Evolutionary conservation across 2,329 filamentous ascomycete species (phyloP), one percentile per base, ranked within the genome.

Genomic region (Penicillium sp.): DNA sequence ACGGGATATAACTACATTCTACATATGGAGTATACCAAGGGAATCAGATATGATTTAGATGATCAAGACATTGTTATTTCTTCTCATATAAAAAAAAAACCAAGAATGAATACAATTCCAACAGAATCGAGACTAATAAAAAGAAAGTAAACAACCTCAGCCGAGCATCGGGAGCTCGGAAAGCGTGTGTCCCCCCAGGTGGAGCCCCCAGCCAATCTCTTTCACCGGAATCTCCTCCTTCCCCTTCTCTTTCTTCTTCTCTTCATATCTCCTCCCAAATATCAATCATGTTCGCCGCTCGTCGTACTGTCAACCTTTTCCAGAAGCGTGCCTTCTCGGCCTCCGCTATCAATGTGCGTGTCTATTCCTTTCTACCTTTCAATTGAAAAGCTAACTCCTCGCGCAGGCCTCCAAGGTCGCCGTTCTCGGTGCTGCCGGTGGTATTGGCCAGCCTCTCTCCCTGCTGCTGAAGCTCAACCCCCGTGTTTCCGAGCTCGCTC

Each of bases 381-480:
- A 25, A 47, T 47, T 36, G 13, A 3, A 11, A 15, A 34, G 19
- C 21, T 41, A 29, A 46, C 34, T 29, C 33, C 36, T 54, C 45
- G 43, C 53, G 38, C 67, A 99, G 94, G 86, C 92, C 75, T 95
- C 92, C 81, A 97, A 97, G 87, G 94, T 99, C 72, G 87, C 92
- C 75, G 92, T 99, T 69, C 90, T 97, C 78, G 94, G 94, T 84
- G 94, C 94, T 69, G 89, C 89, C 74, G 94, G 94, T 82, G 94
- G 94, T 80, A 99, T 99, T 82, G 94, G 94, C 79, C 94, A 99
- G 79, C 94, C 94, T 74, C 84, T 99, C 73, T 99, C 94, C 59
- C 89, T 99, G 68, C 88, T 99, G 75, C 86, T 99, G 79, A 99
- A 99, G 91, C 88, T 97, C 77, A 97, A 97, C 88, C 91, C 92